Base-by-base conservation (phyloP, 2,329 filamentous ascomycete species). In the Didymosphaeria variabile region DNA sequence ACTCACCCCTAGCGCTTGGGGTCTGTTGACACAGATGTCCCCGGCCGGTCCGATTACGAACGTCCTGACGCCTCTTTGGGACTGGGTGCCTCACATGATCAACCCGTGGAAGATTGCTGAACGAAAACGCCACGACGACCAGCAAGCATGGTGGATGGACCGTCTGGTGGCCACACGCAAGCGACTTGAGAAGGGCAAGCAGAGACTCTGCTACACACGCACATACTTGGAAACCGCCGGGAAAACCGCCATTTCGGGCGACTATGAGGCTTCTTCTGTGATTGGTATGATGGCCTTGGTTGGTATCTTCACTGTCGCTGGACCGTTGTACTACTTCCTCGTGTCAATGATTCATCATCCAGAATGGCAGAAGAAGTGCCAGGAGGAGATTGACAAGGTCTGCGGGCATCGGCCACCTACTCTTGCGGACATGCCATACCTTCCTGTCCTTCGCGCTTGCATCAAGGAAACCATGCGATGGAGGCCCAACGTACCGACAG, bases 31-130 rank as follows among this genome's bases (percentile, higher is more conserved):
- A 5, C 84, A 86, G 57, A 87, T 87, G 84, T 86, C 84, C 1
- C 85, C 85, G 0, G 84, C 85, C 29, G 85, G 85, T 0, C 84
- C 85, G 1, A 83, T 87, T 63, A 86, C 84, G n/a, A 87, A 86
- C 61, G 80, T 86, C 4, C 56, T 86, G 44, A 86, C 84, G 3
- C 84, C 84, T 5, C 77, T 87, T 0, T 86, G 84, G 84, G 79
- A 85, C 60, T 55, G 53, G 53, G 69, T 86, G 1, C 84, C 84
- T 1, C 73, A 77, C 59, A 64, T 72, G 15, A 77, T 86, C 49
- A 86, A 86, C 64, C 84, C 84, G 0, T 86, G 84, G 84, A 86
- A 86, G 71, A 76, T 75, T 15, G 81, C 82, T 7, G 84, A 86
- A 69, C 79, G 77, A 44, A 84, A 83, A 69, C 80, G 84, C 21